Base-by-base conservation (phyloP, 169 alveolate genomes). In the Babesia microti region DNA sequence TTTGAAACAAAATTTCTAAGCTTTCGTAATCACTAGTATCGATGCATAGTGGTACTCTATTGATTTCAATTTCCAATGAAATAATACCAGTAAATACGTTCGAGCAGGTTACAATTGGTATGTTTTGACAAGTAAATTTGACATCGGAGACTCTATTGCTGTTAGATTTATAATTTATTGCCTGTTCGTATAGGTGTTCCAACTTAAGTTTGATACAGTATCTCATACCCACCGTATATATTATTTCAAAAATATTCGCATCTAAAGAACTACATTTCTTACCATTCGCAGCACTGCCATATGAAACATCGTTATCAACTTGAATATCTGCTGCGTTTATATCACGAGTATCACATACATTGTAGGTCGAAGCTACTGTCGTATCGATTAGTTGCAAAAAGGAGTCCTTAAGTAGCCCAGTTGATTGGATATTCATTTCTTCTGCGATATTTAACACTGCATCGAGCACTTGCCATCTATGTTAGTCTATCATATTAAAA, bases 391-490 rank as follows among this genome's bases (percentile, higher is more conserved):
- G 33, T 17, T 50, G 1, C 9, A 47, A n/a, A 15, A 57, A 47
- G n/a, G 59, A 34, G 21, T 14, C 4, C 23, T 47, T 3, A 18
- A 39, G 15, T 7, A 46, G 61, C 19, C 70, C 70, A 2, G 34
- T 50, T 6, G 59, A 24, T 27, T 54, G 35, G 53, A 36, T 27
- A 0, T 60, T 60, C 9, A 41, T 24, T 6, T 26, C 35, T 9
- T 57, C 65, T 23, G 48, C 39, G 29, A 57, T n/a, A 27, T 26
- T 4, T 0, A 47, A 60, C 24, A 43, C 52, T 4, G 54, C 70
- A 2, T 11, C 26, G 7, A 57, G 54, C 5, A 44, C 56, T 36
- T 63, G 75, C 63, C 65, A 63, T 12, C 36, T n/a, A n/a, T n/a
- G n/a, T n/a, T n/a, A n/a, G n/a, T n/a, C n/a, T n/a, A n/a, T n/a